Evolutionary conservation across 352 stramenopile genomes (phyloP).

Genomic region (Phytophthora ohioensis): DNA sequence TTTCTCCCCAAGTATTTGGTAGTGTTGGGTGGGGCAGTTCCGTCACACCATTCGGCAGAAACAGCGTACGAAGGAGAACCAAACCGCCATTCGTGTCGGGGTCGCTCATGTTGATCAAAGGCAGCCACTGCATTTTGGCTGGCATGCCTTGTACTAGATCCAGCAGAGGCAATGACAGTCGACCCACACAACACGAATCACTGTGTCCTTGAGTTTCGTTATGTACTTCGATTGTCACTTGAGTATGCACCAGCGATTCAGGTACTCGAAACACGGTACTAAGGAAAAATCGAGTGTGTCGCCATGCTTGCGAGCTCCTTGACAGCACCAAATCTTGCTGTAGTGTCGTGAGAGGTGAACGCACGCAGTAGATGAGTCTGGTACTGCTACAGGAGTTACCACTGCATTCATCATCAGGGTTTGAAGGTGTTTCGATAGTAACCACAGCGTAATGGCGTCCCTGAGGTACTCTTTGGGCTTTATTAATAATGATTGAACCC

Average conservation of each 20-base stretch:
- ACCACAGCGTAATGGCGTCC: slow-evolving; percentile 38
- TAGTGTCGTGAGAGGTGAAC: slow-evolving; percentile 47
- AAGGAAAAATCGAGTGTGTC: slow-evolving; percentile 57
- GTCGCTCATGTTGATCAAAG: slow-evolving; percentile 29
- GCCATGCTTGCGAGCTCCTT: slow-evolving; percentile 53
- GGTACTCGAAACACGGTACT: slow-evolving; percentile 54
- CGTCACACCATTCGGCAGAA: slow-evolving; percentile 64
- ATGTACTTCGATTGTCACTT: slow-evolving; percentile 57
- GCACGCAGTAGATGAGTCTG: slow-evolving; percentile 54
- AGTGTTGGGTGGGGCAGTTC: slow-evolving; percentile 53
- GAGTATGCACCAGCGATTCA: slow-evolving; percentile 46
- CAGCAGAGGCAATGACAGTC: slow-evolving; percentile 43
- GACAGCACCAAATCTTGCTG: slow-evolving; percentile 61
- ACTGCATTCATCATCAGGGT: slow-evolving; percentile 17
- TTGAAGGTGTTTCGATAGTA: slow-evolving; percentile 38
- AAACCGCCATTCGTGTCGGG: slow-evolving; percentile 19
- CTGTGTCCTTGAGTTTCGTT: slow-evolving; percentile 46
- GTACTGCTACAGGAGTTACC: slow-evolving; percentile 1
- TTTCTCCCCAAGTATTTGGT: slow-evolving; percentile 40
- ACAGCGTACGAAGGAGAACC: slow-evolving; percentile 64
- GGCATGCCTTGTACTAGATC: slow-evolving; percentile 69
- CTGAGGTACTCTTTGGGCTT: neutral
- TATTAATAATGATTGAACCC: neutral
- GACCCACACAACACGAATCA: slow-evolving; percentile 42
- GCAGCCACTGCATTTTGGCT: slow-evolving; percentile 69